phyloP scores from a whole-genome alignment of 2,329 filamentous ascomycete species.

The Aspergillus aculeatinus region DNA sequence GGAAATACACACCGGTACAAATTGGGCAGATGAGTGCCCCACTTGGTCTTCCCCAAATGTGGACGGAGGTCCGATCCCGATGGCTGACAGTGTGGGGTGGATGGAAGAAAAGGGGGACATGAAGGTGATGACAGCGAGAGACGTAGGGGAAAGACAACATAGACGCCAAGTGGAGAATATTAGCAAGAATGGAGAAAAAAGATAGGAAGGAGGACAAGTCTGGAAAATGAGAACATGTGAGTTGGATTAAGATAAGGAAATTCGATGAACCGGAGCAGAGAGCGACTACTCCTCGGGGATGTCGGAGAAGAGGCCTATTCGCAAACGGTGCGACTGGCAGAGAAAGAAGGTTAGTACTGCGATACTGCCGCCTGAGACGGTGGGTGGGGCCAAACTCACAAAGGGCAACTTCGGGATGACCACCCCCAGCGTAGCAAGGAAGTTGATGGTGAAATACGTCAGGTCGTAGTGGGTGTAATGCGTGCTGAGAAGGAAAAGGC shows the following conservation, averaged over 20 bases:
- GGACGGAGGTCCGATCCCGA: neutral
- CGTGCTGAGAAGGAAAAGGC: constrained; percentile 92
- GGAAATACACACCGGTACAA: neutral
- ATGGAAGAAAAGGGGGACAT: neutral
- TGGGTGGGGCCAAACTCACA: constrained; percentile 57
- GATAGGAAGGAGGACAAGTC: neutral
- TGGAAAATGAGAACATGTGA: constrained; percentile 5
- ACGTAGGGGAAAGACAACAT: neutral
- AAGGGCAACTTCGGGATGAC: constrained; percentile 95
- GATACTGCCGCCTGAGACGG: neutral
- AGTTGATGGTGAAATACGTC: constrained; percentile 96
- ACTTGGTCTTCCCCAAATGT: neutral
- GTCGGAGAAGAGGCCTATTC: constrained; percentile 71
- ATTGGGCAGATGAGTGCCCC: neutral
- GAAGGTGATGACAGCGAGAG: neutral
- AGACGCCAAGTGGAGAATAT: constrained; percentile 9
- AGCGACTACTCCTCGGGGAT: constrained; percentile 59
- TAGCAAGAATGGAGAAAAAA: constrained; percentile 7
- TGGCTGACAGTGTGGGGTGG: neutral
- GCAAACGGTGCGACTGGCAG: constrained; percentile 70
- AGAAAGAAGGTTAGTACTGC: constrained; percentile 29
- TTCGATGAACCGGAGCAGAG: constrained; percentile 14
- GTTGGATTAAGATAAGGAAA: constrained; percentile 4
- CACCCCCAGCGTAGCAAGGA: constrained; percentile 84
- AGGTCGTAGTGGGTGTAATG: constrained; percentile 99